Base-by-base conservation (phyloP, 805 yeast species). In the Suhomyces canberraensis region DNA sequence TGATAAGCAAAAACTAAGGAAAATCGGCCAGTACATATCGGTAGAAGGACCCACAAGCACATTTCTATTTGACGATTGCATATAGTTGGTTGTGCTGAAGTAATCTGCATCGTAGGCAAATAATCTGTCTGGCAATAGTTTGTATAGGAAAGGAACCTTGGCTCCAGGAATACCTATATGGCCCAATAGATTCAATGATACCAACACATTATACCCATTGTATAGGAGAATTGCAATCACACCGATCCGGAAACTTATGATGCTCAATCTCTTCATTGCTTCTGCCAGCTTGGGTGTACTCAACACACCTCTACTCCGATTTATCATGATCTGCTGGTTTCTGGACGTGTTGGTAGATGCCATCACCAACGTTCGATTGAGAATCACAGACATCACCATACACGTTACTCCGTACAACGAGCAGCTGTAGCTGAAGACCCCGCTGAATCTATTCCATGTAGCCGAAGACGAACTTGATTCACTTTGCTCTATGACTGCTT, bases 1-100 rank as follows among this genome's bases (percentile, higher is more conserved):
- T 48, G 79, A 77, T 16, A 73, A 53, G 52, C 90, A 81, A 39
- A 79, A 62, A 2, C 77, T 59, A 20, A 78, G 51, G 50, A 77
- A 84, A 5, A 71, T 65, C 11, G 77, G 78, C 78, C 85, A 80
- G 48, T 71, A 71, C 45, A 73, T 68, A 16, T 61, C 69, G 8
- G 77, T 71, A 5, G 73, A 64, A 11, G 86, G 84, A 4, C 76
- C 75, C 9, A 63, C 46, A 45, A 54, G 55, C 5, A 64, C 61
- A 43, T 53, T 61, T 27, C 31, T 35, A 14, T 31, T 29, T 19
- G 58, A 45, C 29, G 66, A 58, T 29, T 14, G 17, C 71, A 66
- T 63, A 44, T 57, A 63, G 28, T 39, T 46, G 15, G 47, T 38
- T n/a, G 33, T 29, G 9, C 40, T 41, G 36, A 40, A 60, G 15